Evolutionary conservation across 352 stramenopile species (phyloP), one percentile per base, ranked within the genome.

Genomic region (Phytophthora tentaculata): DNA sequence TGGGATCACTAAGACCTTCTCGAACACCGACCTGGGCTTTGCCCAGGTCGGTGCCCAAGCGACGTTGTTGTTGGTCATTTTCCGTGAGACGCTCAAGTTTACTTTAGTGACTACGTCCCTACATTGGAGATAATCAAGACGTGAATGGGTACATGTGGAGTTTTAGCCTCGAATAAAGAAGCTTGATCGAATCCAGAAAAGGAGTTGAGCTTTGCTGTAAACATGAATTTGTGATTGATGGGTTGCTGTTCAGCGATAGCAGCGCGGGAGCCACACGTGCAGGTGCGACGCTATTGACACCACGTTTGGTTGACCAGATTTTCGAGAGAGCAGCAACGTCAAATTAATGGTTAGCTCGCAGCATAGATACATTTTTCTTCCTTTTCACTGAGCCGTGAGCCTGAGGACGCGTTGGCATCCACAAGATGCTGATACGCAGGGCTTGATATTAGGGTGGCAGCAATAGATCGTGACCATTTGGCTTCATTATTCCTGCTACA

Each of bases 251-350:
- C 50, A 56, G 23, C 49, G 29, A 41, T 9, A 43, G n/a, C n/a
- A n/a, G n/a, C n/a, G n/a, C n/a, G n/a, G n/a, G n/a, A n/a, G 45
- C 61, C 61, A 63, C 61, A 53, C 2, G 14, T 63, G 26, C 24
- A 63, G 45, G 61, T 68, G 61, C 29, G 54, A 64, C 61, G 56
- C 45, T n/a, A n/a, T n/a, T n/a, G n/a, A n/a, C n/a, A n/a, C n/a
- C n/a, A n/a, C n/a, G n/a, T n/a, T n/a, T n/a, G n/a, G 35, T n/a
- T 9, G 9, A 16, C 23, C 39, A 47, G 62, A 70, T 70, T 70
- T 70, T 70, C 61, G 14, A 49, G 20, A 26, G 12, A 24, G 26
- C 26, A 37, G 2, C 29, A 37, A 37, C 9, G 29, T 37, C 29
- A 14, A 37, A 9, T 13, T 16, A 14, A 49, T 20, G 48, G 24